Conservation (phyloP, 2,329 filamentous ascomycete genomes). For the Elsinoe australis region DNA sequence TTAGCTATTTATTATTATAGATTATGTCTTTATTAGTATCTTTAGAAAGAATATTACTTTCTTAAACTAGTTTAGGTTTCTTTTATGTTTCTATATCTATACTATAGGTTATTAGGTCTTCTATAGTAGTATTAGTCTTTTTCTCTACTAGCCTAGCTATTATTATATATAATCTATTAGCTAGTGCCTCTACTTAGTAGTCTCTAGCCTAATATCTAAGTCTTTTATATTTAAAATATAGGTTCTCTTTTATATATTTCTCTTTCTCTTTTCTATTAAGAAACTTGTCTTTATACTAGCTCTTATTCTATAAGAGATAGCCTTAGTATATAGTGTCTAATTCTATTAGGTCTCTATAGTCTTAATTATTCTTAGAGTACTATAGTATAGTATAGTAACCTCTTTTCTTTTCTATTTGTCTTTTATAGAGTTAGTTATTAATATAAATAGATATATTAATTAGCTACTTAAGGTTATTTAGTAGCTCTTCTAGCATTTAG, state of each 20-base stretch:
- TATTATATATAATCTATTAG: background rate
- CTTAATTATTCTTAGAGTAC: background rate
- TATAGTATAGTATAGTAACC: background rate
- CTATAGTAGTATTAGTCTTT: constrained; percentile 1
- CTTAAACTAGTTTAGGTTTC: background rate
- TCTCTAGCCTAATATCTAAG: background rate
- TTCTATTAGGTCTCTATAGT: constrained; percentile 2
- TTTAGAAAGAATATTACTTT: background rate
- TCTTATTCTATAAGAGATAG: background rate
- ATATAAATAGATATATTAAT: background rate
- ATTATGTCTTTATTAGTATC: background rate
- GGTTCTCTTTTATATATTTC: constrained; percentile 1
- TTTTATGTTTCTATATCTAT: background rate
- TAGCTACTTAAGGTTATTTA: background rate
- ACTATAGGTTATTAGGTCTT: background rate
- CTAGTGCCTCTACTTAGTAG: background rate
- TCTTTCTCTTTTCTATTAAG: constrained; percentile 2
- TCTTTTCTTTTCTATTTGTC: background rate
- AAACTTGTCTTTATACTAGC: background rate
- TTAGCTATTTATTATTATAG: background rate
- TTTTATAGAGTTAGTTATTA: background rate
- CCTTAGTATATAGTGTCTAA: background rate
- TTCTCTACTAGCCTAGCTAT: constrained; percentile 6
- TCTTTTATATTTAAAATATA: constrained; percentile 8
- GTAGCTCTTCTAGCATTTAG: background rate